phyloP scores from a whole-genome alignment of 2,329 filamentous ascomycete species.

The Penicillium aurantiogriseum region DNA sequence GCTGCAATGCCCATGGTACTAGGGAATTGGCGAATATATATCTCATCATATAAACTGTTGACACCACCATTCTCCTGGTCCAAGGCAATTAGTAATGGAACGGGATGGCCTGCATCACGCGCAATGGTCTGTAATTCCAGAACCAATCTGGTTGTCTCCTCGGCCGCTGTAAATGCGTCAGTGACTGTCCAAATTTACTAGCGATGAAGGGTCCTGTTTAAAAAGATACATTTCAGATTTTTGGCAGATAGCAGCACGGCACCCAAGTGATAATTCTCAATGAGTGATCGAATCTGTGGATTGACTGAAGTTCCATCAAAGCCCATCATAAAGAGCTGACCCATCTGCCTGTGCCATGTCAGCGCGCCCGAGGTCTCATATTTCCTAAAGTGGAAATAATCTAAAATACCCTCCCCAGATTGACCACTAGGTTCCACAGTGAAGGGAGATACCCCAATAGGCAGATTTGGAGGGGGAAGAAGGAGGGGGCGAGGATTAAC shows the following conservation, averaged over 20 bases:
- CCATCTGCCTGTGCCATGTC: constrained; percentile 53
- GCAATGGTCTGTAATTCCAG: constrained; percentile 92
- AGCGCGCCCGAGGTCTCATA: constrained; percentile 20
- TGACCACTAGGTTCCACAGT: constrained; percentile 18
- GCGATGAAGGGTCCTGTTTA: not conserved
- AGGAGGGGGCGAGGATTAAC: not conserved
- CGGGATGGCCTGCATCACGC: constrained; percentile 81
- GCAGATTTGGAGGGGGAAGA: not conserved
- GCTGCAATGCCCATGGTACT: constrained; percentile 97
- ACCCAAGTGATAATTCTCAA: constrained; percentile 73
- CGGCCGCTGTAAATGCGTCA: constrained; percentile 63
- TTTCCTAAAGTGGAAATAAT: constrained; percentile 63
- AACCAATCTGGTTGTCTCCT: constrained; percentile 83
- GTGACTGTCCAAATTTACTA: not conserved
- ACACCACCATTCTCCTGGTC: constrained; percentile 98
- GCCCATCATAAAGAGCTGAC: constrained; percentile 65
- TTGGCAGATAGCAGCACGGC: constrained; percentile 70
- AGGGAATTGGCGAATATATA: constrained; percentile 93
- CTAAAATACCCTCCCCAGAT: constrained; percentile 58
- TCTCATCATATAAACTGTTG: constrained; percentile 93
- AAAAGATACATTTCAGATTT: constrained; percentile 63
- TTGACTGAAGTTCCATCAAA: constrained; percentile 65
- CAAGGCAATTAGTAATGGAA: constrained; percentile 83
- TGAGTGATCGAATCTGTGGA: constrained; percentile 61
- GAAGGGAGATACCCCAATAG: constrained; percentile 4